These are phyloP conservation scores for Termitomyces sp. DNA, from an alignment of 768 basidiomycete species.

Conservation along the genomic window DNA sequence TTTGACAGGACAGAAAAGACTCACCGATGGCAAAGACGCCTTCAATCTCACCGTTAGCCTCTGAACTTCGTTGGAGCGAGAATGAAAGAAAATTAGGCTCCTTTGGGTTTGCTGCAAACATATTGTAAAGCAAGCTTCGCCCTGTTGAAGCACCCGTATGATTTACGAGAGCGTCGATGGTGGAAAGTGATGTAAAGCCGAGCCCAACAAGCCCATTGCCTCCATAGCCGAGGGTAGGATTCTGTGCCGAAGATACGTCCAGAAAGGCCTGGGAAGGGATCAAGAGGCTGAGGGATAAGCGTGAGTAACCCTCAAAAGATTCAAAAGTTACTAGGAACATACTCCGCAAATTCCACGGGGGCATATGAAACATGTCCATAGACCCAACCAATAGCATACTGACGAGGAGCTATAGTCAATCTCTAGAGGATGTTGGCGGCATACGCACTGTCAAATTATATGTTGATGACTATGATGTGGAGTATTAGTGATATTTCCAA, in stretches of 20 bases:
- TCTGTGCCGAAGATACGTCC: constrained; percentile 58
- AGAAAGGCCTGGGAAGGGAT: constrained; percentile 71
- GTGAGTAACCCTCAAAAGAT: neutral
- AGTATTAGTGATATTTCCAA: neutral
- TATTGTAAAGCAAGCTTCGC: constrained; percentile 69
- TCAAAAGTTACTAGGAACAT: constrained; percentile 14
- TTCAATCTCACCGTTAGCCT: constrained; percentile 49
- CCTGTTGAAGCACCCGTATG: constrained; percentile 55
- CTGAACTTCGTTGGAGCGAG: constrained; percentile 58
- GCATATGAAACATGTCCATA: constrained; percentile 61
- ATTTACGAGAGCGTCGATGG: constrained; percentile 61
- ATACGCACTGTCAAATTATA: constrained; percentile 62
- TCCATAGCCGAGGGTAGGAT: constrained; percentile 71
- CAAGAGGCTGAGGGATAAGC: constrained; percentile 42
- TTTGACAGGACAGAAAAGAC: constrained; percentile 11
- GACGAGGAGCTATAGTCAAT: constrained; percentile 1
- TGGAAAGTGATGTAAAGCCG: constrained; percentile 76
- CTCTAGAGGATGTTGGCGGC: neutral
- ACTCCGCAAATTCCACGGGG: constrained; percentile 70
- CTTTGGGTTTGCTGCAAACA: constrained; percentile 62
- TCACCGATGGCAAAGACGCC: constrained; percentile 74
- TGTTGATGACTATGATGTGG: constrained; percentile 32
- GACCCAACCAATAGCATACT: constrained; percentile 87
- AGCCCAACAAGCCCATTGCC: constrained; percentile 72
- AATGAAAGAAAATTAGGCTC: constrained; percentile 84